Evolutionary conservation across 2,329 filamentous ascomycete genomes (phyloP).

Genomic region (Colletotrichum musae): DNA sequence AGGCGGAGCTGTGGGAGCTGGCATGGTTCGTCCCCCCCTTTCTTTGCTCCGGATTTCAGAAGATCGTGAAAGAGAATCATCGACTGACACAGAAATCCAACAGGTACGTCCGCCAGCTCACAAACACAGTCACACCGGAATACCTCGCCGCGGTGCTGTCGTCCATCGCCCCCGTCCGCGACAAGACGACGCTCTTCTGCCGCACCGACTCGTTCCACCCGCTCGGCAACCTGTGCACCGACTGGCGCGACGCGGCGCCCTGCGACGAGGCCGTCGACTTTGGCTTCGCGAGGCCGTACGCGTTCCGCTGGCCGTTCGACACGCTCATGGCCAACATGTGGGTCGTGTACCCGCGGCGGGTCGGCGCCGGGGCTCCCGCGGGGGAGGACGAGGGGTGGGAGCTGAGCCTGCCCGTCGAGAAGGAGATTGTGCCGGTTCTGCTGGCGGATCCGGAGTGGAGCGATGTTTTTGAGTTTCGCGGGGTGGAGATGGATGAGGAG

Average conservation of each 20-base stretch:
- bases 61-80: too few species aligned
- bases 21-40: conserved; percentile 47
- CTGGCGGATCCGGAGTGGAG: conserved; percentile 53
- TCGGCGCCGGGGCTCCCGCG: conserved; percentile 42
- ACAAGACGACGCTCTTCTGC: conserved; percentile 53
- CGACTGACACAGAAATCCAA: too few species aligned
- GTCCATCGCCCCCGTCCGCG: conserved; percentile 51
- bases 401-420: conserved; percentile 53
- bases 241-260: conserved; percentile 52
- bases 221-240: conserved; percentile 52
- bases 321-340: conserved; percentile 46
- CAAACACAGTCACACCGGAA: conserved; percentile 52
- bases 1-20: conserved; percentile 51
- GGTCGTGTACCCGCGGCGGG: conserved; percentile 48
- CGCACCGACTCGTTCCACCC: conserved; percentile 54
- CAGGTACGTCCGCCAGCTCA: conserved; percentile 45
- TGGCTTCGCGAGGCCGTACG: conserved; percentile 52
- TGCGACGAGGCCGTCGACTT: conserved; percentile 48
- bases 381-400: conserved; percentile 54
- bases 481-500: conserved; percentile 46
- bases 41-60: too few species aligned
- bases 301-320: conserved; percentile 51
- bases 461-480: conserved; percentile 55
- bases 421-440: conserved; percentile 48
- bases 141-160: conserved; percentile 48